Percentiles rank a stretch among this genome's conserved stretches.
Evolutionary conservation across 441 rosid genomes (phyloP).

Genomic region (Francoa sonchifolia): DNA sequence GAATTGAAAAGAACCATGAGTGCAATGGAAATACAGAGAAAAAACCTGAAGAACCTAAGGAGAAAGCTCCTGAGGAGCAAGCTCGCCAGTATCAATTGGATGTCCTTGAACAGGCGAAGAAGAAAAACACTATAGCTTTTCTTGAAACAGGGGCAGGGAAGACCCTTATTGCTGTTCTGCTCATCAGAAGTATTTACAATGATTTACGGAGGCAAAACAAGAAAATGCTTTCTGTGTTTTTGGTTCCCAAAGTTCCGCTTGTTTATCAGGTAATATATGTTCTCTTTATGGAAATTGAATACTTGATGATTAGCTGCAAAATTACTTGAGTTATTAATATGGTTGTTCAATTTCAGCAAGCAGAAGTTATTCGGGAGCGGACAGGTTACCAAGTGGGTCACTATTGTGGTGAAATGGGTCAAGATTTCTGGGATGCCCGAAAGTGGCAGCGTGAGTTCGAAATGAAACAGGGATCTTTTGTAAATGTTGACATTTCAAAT

Average conservation of each 20-base stretch:
- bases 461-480: slow-evolving; percentile 64
- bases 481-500: too few relatives aligned
- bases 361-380: slow-evolving; percentile 82
- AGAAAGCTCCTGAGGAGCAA: slow-evolving; percentile 71
- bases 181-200: slow-evolving; percentile 57
- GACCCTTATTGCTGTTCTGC: slow-evolving; percentile 90
- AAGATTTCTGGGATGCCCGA: slow-evolving; percentile 94
- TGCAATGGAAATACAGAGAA: slow-evolving; percentile 35
- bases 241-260: slow-evolving; percentile 97
- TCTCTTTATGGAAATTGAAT: slow-evolving; percentile 8
- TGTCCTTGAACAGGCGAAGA: slow-evolving; percentile 95
- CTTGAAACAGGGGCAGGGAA: slow-evolving; percentile 99
- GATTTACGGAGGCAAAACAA: slow-evolving; percentile 53
- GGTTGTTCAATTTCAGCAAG: slow-evolving; percentile 57
- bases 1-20: slow-evolving; percentile 29
- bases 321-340: slow-evolving; percentile 12
- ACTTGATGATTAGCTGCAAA: slow-evolving; percentile 5
- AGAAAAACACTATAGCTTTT: slow-evolving; percentile 85
- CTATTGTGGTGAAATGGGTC: slow-evolving; percentile 99
- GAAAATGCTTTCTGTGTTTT: slow-evolving; percentile 86
- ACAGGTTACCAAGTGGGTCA: slow-evolving; percentile 77
- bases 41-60: slow-evolving; percentile 52
- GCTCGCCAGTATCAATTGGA: slow-evolving; percentile 92
- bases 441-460: slow-evolving; percentile 98
- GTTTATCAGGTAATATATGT: slow-evolving; percentile 75